Conservation (phyloP, 2,329 filamentous ascomycete genomes). For the Penicillium griseofulvum region DNA sequence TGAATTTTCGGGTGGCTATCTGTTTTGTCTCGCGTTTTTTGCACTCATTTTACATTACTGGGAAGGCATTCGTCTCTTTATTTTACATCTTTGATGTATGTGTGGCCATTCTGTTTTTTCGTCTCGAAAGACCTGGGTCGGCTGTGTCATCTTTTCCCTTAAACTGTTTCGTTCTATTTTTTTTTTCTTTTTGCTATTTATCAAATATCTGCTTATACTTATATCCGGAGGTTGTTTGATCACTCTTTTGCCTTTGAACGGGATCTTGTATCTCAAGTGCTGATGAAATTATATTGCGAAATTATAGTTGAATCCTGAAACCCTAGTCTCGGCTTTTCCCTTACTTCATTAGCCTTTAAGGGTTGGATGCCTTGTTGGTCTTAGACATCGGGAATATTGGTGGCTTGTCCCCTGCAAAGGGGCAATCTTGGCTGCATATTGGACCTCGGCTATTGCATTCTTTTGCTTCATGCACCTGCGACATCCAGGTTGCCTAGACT, state of each 20-base stretch:
- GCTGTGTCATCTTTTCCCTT: constrained; percentile 21
- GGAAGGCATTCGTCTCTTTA: constrained; percentile 23
- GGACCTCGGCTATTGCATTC: not conserved
- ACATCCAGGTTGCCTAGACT: not conserved
- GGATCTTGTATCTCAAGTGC: constrained; percentile 9
- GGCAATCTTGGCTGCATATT: constrained; percentile 8
- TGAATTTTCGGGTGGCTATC: constrained; percentile 30
- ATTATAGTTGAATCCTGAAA: not conserved
- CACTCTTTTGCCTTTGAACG: constrained; percentile 21
- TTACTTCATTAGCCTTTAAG: not conserved
- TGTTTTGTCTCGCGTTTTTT: constrained; percentile 14
- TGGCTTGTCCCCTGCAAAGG: not conserved
- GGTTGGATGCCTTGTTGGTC: not conserved
- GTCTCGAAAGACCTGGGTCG: constrained; percentile 18
- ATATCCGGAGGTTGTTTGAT: constrained; percentile 42
- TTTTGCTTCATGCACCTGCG: not conserved
- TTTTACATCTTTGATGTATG: constrained; percentile 1
- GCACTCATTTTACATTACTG: constrained; percentile 14
- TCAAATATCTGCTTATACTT: constrained; percentile 24
- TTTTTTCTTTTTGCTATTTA: constrained; percentile 7
- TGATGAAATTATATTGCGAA: constrained; percentile 4
- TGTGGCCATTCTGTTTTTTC: constrained; percentile 11
- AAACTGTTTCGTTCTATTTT: not conserved
- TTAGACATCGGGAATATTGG: not conserved
- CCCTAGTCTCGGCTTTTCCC: not conserved